Percentiles rank a stretch among this genome's conserved stretches.
phyloP scores from a whole-genome alignment of 148 eudicot species.

The Rheum nobile region DNA sequence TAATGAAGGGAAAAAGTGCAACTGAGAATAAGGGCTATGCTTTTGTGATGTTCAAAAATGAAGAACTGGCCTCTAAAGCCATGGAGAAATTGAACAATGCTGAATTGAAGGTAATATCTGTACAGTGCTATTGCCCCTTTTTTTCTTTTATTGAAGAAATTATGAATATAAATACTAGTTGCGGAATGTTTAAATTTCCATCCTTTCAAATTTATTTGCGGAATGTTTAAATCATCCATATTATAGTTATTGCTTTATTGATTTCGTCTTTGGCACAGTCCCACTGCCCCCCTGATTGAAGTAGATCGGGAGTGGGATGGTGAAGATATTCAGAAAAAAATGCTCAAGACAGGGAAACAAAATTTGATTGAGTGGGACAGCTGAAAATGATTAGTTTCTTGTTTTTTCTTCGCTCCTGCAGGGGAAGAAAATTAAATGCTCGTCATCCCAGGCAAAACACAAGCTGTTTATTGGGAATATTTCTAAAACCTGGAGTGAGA shows the following conservation, averaged over 20 bases:
- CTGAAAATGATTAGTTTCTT: not conserved
- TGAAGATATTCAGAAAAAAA: not conserved
- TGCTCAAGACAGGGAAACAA: not conserved
- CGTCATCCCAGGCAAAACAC: conserved; percentile 90
- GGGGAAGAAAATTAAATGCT: conserved; percentile 86
- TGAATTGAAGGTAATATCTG: conserved; percentile 50
- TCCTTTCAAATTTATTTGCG: no score
- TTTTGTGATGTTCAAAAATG: conserved; percentile 72
- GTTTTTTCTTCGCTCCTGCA: conserved; percentile 13
- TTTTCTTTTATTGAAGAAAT: not conserved
- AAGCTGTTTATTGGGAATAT: conserved; percentile 81
- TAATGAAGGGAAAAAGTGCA: conserved; percentile 74
- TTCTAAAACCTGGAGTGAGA: conserved; percentile 71
- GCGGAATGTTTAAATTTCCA: not conserved
- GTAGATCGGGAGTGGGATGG: not conserved
- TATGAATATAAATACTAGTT: not conserved
- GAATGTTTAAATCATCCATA: not conserved
- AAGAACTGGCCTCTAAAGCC: conserved; percentile 82
- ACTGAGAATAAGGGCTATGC: conserved; percentile 86
- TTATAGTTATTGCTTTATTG: not conserved
- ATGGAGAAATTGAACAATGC: conserved; percentile 64
- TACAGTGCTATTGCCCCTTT: not conserved
- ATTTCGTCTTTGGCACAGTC: not conserved
- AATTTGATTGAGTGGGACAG: not conserved
- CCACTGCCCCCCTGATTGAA: no score